Base-by-base conservation (phyloP, 768 basidiomycete genomes). In the Podaxis sp. region DNA sequence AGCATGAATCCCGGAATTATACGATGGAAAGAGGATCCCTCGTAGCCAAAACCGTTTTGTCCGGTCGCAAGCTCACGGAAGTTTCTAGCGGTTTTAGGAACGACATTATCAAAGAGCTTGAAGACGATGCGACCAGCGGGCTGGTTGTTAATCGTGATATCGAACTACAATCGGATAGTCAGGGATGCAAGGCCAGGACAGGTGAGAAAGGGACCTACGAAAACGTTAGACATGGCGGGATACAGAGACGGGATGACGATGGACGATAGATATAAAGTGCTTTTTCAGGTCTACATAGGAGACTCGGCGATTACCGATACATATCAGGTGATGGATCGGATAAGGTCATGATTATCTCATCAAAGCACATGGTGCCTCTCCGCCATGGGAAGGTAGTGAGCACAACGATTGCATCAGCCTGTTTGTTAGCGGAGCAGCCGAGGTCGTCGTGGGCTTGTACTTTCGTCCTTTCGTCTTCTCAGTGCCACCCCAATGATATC, bases 61-160 rank as follows among this genome's bases (percentile, higher is more conserved):
- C 92, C 90, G 12, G 91, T 93, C 60, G 87, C 87, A 53, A 97
- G 84, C 75, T 93, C 92, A 58, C 96, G 89, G 83, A 98, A 98
- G 81, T 98, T 95, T 36, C 66, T 76, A 8, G 91, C 78, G 1
- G 92, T 94, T 69, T 77, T 84, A 54, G 92, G 92, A 13, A 91
- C 89, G 54, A 84, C 82, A 4, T 86, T 80, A 78, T 96, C 93
- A 74, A 79, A 95, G 28, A 99, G 86, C 80, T 88, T 88, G 87
- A 98, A 95, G 62, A 84, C 79, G 72, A 97, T 85, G 52, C 86
- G 84, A 6, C 87, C 88, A 0, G 74, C 52, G 0, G 72, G 59
- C 48, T 73, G 5, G 62, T 57, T 68, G 72, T 73, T 71, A 71
- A 90, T 81, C 22, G 73, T 54, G 72, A 92, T 84, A 67, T 92